These are phyloP conservation scores for Colletotrichum godetiae DNA, from an alignment of 2,329 filamentous ascomycete species.

Conservation along the genomic window DNA sequence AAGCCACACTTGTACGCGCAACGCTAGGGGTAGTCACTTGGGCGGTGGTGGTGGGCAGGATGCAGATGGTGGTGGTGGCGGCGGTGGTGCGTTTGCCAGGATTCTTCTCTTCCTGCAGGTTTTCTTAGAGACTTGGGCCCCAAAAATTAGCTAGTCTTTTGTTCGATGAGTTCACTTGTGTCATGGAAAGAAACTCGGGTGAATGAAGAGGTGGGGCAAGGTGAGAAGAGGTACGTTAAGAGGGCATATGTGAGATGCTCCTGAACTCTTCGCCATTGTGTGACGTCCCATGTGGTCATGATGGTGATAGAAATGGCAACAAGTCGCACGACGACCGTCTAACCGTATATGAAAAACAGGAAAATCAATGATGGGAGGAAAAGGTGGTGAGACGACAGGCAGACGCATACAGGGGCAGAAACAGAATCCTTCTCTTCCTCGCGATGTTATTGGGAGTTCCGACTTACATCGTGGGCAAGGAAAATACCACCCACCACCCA, in stretches of 20 bases:
- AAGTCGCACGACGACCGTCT: background rate
- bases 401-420: background rate
- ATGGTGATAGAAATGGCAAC: background rate
- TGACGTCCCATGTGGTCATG: background rate
- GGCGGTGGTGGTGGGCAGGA: background rate
- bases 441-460: background rate
- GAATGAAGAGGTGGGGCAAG: background rate
- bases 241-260: background rate
- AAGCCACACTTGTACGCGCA: constrained; percentile 5
- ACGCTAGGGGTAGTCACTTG: background rate
- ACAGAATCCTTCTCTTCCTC: background rate
- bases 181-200: background rate
- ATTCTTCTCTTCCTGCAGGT: background rate
- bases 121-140: no score
- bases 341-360: background rate
- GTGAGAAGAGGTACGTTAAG: background rate
- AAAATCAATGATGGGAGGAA: background rate
- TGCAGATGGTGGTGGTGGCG: background rate
- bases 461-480: no score
- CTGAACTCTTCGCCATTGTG: background rate
- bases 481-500: background rate
- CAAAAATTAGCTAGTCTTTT: background rate
- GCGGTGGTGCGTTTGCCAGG: background rate
- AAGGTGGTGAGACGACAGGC: background rate
- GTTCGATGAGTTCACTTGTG: background rate